Percentiles rank a stretch among this genome's conserved stretches.
Conservation (phyloP, 1,284 basidiomycete genomes). For the Cryptococcus hybrid region DNA sequence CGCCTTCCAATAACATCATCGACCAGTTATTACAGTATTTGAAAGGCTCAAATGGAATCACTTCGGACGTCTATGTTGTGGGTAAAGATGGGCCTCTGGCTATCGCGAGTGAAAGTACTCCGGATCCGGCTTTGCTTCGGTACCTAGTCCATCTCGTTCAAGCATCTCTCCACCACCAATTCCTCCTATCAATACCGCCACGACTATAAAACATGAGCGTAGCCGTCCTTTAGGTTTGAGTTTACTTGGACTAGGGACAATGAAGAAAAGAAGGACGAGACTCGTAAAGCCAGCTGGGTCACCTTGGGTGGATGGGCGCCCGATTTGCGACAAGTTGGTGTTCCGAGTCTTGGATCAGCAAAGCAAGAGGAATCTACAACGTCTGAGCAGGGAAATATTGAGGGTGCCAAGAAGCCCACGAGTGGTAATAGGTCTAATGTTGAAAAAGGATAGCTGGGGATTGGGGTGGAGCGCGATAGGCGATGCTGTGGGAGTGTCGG, state of each 20-base stretch:
- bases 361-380: background rate
- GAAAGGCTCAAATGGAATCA: background rate
- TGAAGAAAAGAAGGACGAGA: conserved; percentile 1
- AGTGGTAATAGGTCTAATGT: background rate
- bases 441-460: conserved; percentile 14
- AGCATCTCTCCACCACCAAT: conserved; percentile 13
- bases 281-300: conserved; percentile 27
- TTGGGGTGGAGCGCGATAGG: conserved; percentile 22
- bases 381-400: background rate
- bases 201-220: background rate
- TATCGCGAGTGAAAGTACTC: background rate
- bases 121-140: conserved; percentile 19
- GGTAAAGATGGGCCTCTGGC: conserved; percentile 21
- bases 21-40: background rate
- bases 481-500: conserved; percentile 34
- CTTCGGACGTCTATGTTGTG: conserved; percentile 5
- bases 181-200: background rate
- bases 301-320: conserved; percentile 26
- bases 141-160: conserved; percentile 19
- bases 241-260: conserved; percentile 13
- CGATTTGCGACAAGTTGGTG: conserved; percentile 6
- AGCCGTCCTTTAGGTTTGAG: conserved; percentile 23
- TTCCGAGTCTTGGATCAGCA: background rate
- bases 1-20: background rate
- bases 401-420: background rate